Evolutionary conservation across 768 basidiomycete genomes (phyloP).

Genomic region (Terana coerulea): DNA sequence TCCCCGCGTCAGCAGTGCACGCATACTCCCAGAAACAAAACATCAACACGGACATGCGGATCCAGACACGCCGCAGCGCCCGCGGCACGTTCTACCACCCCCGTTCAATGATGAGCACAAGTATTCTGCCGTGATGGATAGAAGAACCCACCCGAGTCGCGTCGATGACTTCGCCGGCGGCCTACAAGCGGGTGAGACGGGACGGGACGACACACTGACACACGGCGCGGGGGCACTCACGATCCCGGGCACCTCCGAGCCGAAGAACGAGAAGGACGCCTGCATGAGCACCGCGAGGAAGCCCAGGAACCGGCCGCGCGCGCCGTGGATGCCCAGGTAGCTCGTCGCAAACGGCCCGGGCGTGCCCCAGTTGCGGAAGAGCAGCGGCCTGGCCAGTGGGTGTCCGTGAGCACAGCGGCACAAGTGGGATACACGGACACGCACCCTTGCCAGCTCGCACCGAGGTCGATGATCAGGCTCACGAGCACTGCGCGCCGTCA

Average conservation of each 20-base stretch:
- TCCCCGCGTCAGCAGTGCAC: not conserved
- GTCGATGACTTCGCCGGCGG: constrained; percentile 28
- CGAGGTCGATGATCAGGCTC: constrained; percentile 22
- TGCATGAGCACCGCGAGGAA: constrained; percentile 30
- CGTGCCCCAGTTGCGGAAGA: constrained; percentile 21
- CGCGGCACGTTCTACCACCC: constrained; percentile 23
- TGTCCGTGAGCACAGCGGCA: not conserved
- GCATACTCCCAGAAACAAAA: not conserved
- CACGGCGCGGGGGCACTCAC: constrained; percentile 11
- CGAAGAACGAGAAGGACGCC: constrained; percentile 38
- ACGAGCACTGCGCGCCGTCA: constrained; percentile 15
- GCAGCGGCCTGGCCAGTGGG: constrained; percentile 3
- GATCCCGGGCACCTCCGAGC: constrained; percentile 29
- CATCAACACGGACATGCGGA: constrained; percentile 20
- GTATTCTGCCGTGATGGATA: not conserved
- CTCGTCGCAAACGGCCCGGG: constrained; percentile 18
- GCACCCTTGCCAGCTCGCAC: constrained; percentile 16
- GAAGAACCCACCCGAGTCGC: constrained; percentile 19
- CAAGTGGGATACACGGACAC: not conserved
- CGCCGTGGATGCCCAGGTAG: constrained; percentile 30
- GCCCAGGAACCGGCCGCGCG: constrained; percentile 30
- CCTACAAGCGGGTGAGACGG: constrained; percentile 12
- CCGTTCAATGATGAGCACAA: too few species aligned
- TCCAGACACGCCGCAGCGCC: constrained; percentile 24
- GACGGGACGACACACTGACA: not conserved